phyloP scores from a whole-genome alignment of 2,329 filamentous ascomycete species.

The Diaporthe ampelina region DNA sequence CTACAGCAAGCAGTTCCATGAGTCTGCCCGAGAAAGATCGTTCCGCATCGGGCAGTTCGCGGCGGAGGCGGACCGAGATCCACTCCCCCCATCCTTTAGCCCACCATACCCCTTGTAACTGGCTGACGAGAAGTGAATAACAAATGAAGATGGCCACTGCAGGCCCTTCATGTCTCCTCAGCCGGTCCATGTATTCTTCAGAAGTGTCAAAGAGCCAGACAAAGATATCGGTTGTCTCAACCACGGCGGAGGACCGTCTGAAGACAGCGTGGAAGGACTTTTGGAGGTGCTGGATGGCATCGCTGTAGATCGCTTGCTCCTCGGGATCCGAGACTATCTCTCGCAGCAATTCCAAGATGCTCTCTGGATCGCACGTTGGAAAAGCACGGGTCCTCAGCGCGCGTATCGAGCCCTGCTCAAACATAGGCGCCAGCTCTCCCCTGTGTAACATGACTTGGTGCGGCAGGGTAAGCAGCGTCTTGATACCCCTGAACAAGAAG shows the following conservation, averaged over 20 bases:
- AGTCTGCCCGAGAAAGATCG: slow-evolving; percentile 8
- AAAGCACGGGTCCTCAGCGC: neutral
- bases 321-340: neutral
- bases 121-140: neutral
- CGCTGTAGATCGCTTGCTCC: neutral
- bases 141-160: slow-evolving; percentile 13
- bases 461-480: neutral
- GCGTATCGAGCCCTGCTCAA: neutral
- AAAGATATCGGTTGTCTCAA: slow-evolving; percentile 2
- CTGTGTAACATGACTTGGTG: neutral
- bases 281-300: slow-evolving; percentile 8
- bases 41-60: neutral
- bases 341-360: neutral
- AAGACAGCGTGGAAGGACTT: neutral
- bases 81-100: slow-evolving; percentile 12
- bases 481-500: neutral
- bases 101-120: neutral
- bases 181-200: slow-evolving; percentile 15
- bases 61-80: neutral
- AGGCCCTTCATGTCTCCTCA: neutral
- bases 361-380: neutral
- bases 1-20: neutral
- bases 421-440: slow-evolving; percentile 1
- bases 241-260: neutral
- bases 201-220: slow-evolving; percentile 16